phyloP scores from a whole-genome alignment of 306 rosid species.

The Cicer judaicum region DNA sequence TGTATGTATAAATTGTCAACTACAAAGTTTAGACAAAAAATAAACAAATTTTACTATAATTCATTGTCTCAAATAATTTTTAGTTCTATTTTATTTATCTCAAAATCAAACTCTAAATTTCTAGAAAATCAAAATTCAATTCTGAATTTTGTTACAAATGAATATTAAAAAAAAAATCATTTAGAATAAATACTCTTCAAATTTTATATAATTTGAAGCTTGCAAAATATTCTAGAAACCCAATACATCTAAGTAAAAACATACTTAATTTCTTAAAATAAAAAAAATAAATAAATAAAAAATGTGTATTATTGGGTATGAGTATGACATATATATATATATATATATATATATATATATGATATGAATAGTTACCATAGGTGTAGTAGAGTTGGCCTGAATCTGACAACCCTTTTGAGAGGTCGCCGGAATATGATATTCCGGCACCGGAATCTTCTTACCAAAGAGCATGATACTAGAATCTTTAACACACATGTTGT shows the following conservation, averaged over 20 bases:
- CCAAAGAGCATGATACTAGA: constrained; percentile 75
- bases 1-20: background rate
- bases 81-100: too few relatives aligned
- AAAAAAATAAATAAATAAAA: background rate
- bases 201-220: constrained; percentile 4
- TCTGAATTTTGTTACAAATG: background rate
- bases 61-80: background rate
- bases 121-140: too few relatives aligned
- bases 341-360: too few relatives aligned
- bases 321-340: too few relatives aligned
- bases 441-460: constrained; percentile 58
- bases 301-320: background rate
- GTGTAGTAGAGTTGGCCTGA: constrained; percentile 46
- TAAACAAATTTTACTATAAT: background rate
- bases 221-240: background rate
- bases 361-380: constrained; percentile 49
- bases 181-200: background rate
- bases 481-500: constrained; percentile 47
- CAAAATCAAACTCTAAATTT: too few relatives aligned
- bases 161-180: background rate
- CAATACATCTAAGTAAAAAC: background rate
- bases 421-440: constrained; percentile 50
- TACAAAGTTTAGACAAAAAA: background rate
- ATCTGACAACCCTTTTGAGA: constrained; percentile 46
- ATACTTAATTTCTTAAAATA: background rate